These are phyloP conservation scores for Flaveria linearis DNA, from an alignment of 129 eudicot species.

Conservation along the genomic window DNA sequence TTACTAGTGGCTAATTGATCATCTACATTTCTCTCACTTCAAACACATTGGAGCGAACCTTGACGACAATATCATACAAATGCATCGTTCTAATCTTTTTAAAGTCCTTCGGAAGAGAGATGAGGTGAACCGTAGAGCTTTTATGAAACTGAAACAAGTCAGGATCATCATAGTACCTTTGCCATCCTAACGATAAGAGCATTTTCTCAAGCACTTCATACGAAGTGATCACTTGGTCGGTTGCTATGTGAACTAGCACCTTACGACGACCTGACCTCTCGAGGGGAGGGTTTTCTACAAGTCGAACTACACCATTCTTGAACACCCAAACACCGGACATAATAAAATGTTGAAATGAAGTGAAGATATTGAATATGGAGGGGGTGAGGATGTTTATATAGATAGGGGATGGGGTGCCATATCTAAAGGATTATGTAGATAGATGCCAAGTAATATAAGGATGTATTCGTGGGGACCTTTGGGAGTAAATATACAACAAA, in stretches of 20 bases:
- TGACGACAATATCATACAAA: constrained; percentile 87
- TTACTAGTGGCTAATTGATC: background rate
- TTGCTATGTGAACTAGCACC: constrained; percentile 57
- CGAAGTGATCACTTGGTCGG: constrained; percentile 67
- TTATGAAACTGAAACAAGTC: constrained; percentile 85
- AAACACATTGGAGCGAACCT: constrained; percentile 74
- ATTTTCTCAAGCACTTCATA: constrained; percentile 60
- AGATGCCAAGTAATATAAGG: constrained; percentile 19
- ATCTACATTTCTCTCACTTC: constrained; percentile 60
- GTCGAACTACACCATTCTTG: constrained; percentile 80
- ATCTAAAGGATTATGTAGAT: background rate
- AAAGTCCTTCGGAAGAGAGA: constrained; percentile 84
- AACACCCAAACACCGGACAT: constrained; percentile 99
- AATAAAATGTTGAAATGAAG: background rate
- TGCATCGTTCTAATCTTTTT: constrained; percentile 79
- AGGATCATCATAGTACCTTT: constrained; percentile 81
- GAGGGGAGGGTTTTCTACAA: constrained; percentile 64
- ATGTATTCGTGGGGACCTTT: constrained; percentile 27
- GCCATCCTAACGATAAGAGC: constrained; percentile 68
- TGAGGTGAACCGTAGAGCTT: constrained; percentile 74
- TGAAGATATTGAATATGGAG: constrained; percentile 9
- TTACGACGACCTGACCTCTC: constrained; percentile 47
- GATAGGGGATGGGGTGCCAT: constrained; percentile 10
- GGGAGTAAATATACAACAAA: background rate
- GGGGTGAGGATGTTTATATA: constrained; percentile 10